A percentile compares a stretch with the other conserved stretches of the same genome.
Conservation (phyloP, 2,329 filamentous ascomycete species). For the Trichoderma guizhouense region DNA sequence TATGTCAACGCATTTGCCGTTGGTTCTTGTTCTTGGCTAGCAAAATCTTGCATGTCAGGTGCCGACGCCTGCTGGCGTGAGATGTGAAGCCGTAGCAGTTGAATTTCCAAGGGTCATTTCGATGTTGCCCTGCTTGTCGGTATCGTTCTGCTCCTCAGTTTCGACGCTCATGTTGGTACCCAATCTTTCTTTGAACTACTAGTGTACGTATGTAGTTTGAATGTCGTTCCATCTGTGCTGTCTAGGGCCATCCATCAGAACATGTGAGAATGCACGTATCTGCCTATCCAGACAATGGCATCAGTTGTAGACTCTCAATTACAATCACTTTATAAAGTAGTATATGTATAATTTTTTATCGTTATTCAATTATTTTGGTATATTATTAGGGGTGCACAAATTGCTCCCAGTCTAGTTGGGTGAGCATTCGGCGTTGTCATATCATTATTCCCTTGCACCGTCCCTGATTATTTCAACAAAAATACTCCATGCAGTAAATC, state of each 20-base stretch:
- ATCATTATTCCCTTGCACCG: not conserved
- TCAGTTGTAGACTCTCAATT: not conserved
- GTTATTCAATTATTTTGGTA: not conserved
- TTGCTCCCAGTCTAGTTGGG: not conserved
- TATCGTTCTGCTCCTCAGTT: not conserved
- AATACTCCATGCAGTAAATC: slow-evolving; percentile 1
- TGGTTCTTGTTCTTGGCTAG: not conserved
- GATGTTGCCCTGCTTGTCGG: not conserved
- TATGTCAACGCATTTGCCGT: not conserved
- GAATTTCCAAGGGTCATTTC: not conserved
- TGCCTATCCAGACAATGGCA: not conserved
- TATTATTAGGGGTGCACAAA: not conserved
- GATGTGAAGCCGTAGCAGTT: not conserved
- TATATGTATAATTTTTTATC: not conserved
- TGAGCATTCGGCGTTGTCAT: not conserved
- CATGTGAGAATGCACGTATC: not conserved
- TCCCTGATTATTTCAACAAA: not conserved
- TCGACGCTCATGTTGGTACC: not conserved
- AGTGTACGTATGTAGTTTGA: not conserved
- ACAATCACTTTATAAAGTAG: not conserved
- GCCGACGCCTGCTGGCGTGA: not conserved
- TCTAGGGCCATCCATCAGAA: not conserved
- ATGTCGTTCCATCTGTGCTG: not conserved
- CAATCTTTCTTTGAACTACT: not conserved
- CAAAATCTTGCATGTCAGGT: not conserved